These are phyloP conservation scores for Coniochaeta sp. DNA, from an alignment of 2,329 filamentous ascomycete genomes.

Conservation along the genomic window DNA sequence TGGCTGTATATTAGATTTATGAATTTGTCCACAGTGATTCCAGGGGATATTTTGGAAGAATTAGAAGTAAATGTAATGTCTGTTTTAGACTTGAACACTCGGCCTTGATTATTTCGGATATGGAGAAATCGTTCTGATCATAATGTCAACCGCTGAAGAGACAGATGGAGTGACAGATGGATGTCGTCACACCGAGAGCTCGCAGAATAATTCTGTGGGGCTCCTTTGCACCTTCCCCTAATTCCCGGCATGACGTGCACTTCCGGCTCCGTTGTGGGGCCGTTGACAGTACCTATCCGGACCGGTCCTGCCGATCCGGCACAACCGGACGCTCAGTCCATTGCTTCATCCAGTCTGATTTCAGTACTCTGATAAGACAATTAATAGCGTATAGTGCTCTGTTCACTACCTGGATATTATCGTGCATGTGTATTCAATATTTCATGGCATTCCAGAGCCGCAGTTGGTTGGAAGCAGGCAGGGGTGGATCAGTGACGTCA, in stretches of 20 bases:
- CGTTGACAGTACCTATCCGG: background rate
- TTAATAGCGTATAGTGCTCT: background rate
- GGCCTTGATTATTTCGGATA: too few relatives aligned
- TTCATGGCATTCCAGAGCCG: too few relatives aligned
- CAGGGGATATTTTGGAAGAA: too few relatives aligned
- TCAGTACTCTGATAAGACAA: background rate
- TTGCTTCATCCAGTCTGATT: background rate
- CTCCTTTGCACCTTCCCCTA: too few relatives aligned
- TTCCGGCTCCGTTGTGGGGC: background rate
- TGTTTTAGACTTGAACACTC: too few relatives aligned
- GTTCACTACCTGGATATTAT: background rate
- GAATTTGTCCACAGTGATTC: background rate
- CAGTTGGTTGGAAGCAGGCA: background rate
- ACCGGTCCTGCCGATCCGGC: background rate
- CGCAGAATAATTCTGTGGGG: background rate
- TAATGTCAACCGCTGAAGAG: background rate
- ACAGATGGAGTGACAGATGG: background rate
- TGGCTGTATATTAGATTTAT: background rate
- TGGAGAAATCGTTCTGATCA: background rate
- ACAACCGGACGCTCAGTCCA: background rate
- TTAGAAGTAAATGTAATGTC: background rate
- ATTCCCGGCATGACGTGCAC: background rate
- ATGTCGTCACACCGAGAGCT: slow-evolving; percentile 1
- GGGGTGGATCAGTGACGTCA: background rate
- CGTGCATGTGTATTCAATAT: too few relatives aligned